Evolutionary conservation across 73 alveolate species (phyloP).

Genomic region (Symbiodinium pilosum): DNA sequence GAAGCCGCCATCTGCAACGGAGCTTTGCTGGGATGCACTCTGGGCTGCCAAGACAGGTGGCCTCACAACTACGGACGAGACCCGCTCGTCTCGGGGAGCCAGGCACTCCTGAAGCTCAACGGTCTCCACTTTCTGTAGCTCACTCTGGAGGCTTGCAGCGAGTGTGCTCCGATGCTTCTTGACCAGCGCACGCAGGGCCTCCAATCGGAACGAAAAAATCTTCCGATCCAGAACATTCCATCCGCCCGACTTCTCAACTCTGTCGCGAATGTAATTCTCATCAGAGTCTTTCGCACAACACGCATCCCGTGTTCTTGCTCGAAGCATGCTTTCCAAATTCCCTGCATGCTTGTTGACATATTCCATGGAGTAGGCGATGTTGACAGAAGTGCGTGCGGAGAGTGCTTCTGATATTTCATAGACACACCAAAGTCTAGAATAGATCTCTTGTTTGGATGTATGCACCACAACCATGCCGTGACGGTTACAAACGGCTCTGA

Average conservation of each 20-base stretch:
- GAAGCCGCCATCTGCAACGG: background rate
- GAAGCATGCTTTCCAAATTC: constrained; percentile 20
- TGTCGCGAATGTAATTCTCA: constrained; percentile 26
- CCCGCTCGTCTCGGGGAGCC: background rate
- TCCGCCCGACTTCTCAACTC: background rate
- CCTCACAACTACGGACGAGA: background rate
- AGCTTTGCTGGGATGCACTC: background rate
- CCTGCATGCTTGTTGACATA: constrained; percentile 36
- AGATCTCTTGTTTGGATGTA: constrained; percentile 50
- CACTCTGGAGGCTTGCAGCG: background rate
- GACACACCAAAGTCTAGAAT: constrained; percentile 73
- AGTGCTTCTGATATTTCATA: constrained; percentile 73
- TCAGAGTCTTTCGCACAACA: constrained; percentile 14
- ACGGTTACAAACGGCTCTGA: background rate
- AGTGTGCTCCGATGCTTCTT: constrained; percentile 51
- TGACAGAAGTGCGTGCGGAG: background rate
- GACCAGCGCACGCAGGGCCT: constrained; percentile 37
- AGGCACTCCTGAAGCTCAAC: constrained; percentile 7
- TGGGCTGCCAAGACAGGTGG: background rate
- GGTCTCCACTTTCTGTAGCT: background rate
- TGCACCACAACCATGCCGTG: constrained; percentile 83
- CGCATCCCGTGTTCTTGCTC: constrained; percentile 32
- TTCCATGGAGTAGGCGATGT: constrained; percentile 44
- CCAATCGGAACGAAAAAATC: constrained; percentile 47
- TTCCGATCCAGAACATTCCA: constrained; percentile 26